Conservation (phyloP, 768 basidiomycete species). For the Collybia sordida region DNA sequence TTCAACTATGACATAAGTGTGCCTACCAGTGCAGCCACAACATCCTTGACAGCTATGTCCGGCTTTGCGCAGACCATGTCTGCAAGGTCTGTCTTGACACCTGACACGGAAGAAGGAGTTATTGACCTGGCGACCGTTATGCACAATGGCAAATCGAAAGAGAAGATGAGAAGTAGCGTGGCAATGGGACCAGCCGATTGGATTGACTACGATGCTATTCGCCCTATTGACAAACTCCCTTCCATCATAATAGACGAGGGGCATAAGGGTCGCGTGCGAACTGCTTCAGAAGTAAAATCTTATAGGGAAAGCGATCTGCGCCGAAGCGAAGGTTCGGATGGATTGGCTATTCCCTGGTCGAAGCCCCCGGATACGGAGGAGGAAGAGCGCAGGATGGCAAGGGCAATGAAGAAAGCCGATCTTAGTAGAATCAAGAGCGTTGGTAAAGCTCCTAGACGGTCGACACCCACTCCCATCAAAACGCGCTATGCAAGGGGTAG, state of each 20-base stretch:
- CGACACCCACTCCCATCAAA: slow-evolving; percentile 30
- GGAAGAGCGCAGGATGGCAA: slow-evolving; percentile 11
- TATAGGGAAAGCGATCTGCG: not conserved
- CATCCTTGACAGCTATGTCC: slow-evolving; percentile 4
- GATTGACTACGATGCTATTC: slow-evolving; percentile 14
- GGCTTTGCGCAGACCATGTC: slow-evolving; percentile 8
- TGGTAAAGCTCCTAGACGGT: slow-evolving; percentile 34
- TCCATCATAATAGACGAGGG: slow-evolving; percentile 5
- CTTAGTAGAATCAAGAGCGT: slow-evolving; percentile 36
- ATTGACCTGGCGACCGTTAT: slow-evolving; percentile 4
- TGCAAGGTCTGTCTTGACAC: not conserved
- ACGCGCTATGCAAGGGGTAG: slow-evolving; percentile 24
- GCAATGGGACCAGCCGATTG: slow-evolving; percentile 8
- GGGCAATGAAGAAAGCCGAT: slow-evolving; percentile 9
- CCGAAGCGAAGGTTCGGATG: slow-evolving; percentile 8
- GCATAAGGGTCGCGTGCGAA: not conserved
- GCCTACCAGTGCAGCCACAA: slow-evolving; percentile 1
- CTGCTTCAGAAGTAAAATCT: not conserved
- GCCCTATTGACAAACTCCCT: slow-evolving; percentile 4
- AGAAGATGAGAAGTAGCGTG: not conserved
- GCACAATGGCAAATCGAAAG: not conserved
- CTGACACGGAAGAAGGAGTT: slow-evolving; percentile 4
- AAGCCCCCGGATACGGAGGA: slow-evolving; percentile 17
- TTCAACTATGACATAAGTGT: not conserved
- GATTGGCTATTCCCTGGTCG: slow-evolving; percentile 16